phyloP scores from a whole-genome alignment of 108 stramenopile species.

The Cafeteria roenbergensis region DNA sequence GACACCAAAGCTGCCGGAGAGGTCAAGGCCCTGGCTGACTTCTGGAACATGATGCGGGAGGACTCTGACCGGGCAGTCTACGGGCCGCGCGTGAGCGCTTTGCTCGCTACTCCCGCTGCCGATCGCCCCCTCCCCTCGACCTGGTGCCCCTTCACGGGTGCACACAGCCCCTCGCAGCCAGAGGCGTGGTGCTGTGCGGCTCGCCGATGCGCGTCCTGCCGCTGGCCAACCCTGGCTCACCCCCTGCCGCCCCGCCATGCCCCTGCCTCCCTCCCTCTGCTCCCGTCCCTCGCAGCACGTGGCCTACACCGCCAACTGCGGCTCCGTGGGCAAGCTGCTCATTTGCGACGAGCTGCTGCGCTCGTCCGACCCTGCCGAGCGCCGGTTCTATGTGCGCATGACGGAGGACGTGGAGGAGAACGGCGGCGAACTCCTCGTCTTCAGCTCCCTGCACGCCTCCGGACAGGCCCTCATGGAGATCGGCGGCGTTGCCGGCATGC shows the following conservation, averaged over 20 bases:
- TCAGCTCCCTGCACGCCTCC: constrained; percentile 73
- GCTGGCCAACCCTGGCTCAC: too few relatives aligned
- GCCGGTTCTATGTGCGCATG: constrained; percentile 65
- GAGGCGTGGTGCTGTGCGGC: too few relatives aligned
- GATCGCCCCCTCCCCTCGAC: too few relatives aligned
- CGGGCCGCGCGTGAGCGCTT: too few relatives aligned
- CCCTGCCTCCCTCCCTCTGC: not conserved
- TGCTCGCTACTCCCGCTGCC: too few relatives aligned
- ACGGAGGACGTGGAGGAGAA: constrained; percentile 66
- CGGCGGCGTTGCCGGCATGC: constrained; percentile 78
- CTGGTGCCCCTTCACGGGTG: too few relatives aligned
- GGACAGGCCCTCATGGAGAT: constrained; percentile 83
- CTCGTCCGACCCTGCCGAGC: constrained; percentile 51
- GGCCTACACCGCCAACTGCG: constrained; percentile 58
- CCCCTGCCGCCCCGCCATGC: constrained; percentile 11
- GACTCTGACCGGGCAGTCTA: constrained; percentile 84
- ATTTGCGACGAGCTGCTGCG: constrained; percentile 83
- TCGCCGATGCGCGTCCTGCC: too few relatives aligned
- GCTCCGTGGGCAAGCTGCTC: constrained; percentile 74
- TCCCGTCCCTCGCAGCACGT: constrained; percentile 47
- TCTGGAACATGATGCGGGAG: constrained; percentile 72
- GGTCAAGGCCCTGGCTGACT: constrained; percentile 66
- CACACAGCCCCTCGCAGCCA: too few relatives aligned
- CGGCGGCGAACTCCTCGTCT: constrained; percentile 72
- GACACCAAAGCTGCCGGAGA: constrained; percentile 78